phyloP scores from a whole-genome alignment of 257 asterid species.

The Penstemon barbatus region DNA sequence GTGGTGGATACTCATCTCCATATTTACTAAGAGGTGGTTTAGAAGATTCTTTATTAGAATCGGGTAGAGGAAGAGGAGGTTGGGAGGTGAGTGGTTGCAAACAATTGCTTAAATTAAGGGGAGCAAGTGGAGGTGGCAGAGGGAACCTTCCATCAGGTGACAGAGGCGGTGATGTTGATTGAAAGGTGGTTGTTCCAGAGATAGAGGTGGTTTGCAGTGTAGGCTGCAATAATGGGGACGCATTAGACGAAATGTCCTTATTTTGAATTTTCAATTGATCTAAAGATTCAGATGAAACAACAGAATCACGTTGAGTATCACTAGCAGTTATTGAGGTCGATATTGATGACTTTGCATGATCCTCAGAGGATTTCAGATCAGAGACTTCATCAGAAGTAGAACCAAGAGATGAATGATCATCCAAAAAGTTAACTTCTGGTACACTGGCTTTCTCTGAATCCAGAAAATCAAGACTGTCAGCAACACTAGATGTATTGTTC shows the following conservation, averaged over 20 bases:
- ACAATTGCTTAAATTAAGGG: slow-evolving; percentile 12
- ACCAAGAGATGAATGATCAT: slow-evolving; percentile 63
- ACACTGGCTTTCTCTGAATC: slow-evolving; percentile 70
- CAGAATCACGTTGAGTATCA: slow-evolving; percentile 42
- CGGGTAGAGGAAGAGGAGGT: slow-evolving; percentile 31
- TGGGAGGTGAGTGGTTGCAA: slow-evolving; percentile 29
- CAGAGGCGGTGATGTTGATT: slow-evolving; percentile 14
- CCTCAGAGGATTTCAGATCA: slow-evolving; percentile 47
- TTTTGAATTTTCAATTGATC: slow-evolving; percentile 33
- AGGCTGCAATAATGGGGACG: slow-evolving; percentile 32
- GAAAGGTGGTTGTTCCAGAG: slow-evolving; percentile 33
- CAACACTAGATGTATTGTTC: slow-evolving; percentile 81
- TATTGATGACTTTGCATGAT: slow-evolving; percentile 40
- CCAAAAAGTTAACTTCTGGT: slow-evolving; percentile 59
- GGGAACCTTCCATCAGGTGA: background rate
- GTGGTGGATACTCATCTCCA: background rate
- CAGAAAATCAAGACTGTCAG: slow-evolving; percentile 89
- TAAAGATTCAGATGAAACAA: slow-evolving; percentile 37
- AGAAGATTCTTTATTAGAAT: slow-evolving; percentile 29
- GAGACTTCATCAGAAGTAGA: slow-evolving; percentile 60
- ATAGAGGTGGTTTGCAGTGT: slow-evolving; percentile 27
- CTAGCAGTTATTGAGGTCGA: slow-evolving; percentile 29
- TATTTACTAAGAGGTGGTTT: slow-evolving; percentile 23
- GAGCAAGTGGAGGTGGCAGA: slow-evolving; percentile 29
- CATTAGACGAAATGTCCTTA: slow-evolving; percentile 31